Evolutionary conservation across 139 green algal species (phyloP).

Genomic region (Tetraselmis chui): DNA sequence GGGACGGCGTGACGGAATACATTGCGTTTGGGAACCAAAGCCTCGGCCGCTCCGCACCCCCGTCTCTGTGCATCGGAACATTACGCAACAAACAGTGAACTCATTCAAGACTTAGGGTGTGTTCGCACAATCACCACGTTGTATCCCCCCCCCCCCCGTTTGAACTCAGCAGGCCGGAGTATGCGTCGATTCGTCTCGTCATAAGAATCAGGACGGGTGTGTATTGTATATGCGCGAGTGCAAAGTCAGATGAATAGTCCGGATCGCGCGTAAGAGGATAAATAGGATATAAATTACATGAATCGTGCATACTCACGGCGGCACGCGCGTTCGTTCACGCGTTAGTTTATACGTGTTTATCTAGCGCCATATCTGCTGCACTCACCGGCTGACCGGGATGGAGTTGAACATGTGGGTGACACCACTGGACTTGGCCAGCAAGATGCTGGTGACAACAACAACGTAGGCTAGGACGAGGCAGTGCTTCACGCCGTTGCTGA

Average conservation of each 20-base stretch:
- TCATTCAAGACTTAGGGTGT: too few relatives aligned
- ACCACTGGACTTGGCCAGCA: background rate
- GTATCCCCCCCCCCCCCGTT: too few relatives aligned
- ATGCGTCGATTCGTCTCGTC: too few relatives aligned
- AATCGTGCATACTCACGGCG: too few relatives aligned
- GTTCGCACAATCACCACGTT: too few relatives aligned
- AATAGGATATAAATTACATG: constrained; percentile 2
- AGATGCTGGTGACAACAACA: background rate
- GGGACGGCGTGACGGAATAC: background rate
- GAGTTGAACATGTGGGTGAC: background rate
- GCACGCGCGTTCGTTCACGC: too few relatives aligned
- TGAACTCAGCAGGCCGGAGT: too few relatives aligned
- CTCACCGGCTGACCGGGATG: background rate
- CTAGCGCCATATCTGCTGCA: background rate
- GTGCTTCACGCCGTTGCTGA: background rate
- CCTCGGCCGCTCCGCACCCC: background rate
- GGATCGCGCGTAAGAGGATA: background rate
- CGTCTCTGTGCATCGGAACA: background rate
- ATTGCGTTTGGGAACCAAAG: background rate
- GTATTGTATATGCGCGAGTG: too few relatives aligned
- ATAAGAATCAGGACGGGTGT: too few relatives aligned
- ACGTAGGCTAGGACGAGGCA: background rate
- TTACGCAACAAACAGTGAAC: background rate
- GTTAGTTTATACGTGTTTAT: background rate
- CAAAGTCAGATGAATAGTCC: background rate